phyloP scores from a whole-genome alignment of 148 eudicot genomes.

The Amaranthus cruentus region DNA sequence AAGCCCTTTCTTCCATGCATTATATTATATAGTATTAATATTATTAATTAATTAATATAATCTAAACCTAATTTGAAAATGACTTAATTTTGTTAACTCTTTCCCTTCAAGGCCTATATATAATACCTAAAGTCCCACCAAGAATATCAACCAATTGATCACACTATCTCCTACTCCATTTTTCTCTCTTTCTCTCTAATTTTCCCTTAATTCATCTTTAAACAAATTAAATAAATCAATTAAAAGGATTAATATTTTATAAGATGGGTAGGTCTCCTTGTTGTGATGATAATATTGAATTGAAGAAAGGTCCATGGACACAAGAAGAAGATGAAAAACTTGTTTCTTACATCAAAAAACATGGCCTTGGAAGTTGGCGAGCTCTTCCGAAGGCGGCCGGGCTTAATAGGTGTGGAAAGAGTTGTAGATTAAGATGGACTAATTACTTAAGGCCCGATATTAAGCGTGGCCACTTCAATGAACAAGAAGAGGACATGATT shows the following conservation, averaged over 20 bases:
- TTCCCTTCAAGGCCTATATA: constrained; percentile 21
- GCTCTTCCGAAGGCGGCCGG: constrained; percentile 54
- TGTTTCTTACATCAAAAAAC: constrained; percentile 36
- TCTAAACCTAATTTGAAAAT: constrained; percentile 26
- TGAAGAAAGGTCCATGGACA: constrained; percentile 76
- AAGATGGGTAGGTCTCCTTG: constrained; percentile 55
- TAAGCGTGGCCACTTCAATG: constrained; percentile 52
- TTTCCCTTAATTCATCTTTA: neutral
- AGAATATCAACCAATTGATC: constrained; percentile 27
- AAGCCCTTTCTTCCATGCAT: constrained; percentile 11
- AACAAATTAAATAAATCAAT: neutral
- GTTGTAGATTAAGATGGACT: constrained; percentile 65
- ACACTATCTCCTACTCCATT: neutral
- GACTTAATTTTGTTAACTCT: constrained; percentile 21
- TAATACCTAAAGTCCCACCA: constrained; percentile 28
- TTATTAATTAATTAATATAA: neutral
- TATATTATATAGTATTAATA: neutral
- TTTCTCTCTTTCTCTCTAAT: neutral
- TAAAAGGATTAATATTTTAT: neutral
- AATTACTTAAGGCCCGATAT: constrained; percentile 61
- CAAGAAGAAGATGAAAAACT: constrained; percentile 57
- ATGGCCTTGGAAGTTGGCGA: constrained; percentile 65
- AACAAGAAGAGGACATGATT: constrained; percentile 51
- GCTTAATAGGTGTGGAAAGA: constrained; percentile 63
- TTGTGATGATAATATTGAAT: constrained; percentile 28